Evolutionary conservation across 108 stramenopile species (phyloP).

Genomic region (Chaetoceros tenuissimus): DNA sequence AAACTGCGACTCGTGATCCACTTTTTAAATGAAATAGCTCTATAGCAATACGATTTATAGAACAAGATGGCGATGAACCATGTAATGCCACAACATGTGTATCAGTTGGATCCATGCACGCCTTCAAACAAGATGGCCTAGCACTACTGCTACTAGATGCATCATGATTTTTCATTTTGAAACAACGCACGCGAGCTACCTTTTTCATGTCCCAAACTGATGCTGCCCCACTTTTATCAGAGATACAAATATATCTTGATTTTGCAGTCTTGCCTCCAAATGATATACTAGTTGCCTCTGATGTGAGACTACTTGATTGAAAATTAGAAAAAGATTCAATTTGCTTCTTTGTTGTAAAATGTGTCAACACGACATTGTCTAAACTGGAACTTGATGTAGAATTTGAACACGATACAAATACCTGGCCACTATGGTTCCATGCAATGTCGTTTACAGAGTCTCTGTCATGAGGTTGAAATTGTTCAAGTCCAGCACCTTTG

Average conservation of each 20-base stretch:
- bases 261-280: constrained; percentile 31
- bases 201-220: constrained; percentile 43
- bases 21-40: neutral
- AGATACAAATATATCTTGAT: constrained; percentile 22
- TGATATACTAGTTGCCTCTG: constrained; percentile 13
- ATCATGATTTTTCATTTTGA: constrained; percentile 12
- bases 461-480: constrained; percentile 12
- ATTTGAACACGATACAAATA: constrained; percentile 24
- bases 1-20: neutral
- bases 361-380: constrained; percentile 21
- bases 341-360: constrained; percentile 8
- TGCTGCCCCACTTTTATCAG: constrained; percentile 22
- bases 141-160: constrained; percentile 5
- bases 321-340: constrained; percentile 31
- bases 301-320: constrained; percentile 7
- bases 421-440: constrained; percentile 42
- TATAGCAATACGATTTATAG: neutral
- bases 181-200: constrained; percentile 20
- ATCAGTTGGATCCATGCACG: constrained; percentile 26
- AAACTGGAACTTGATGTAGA: constrained; percentile 10
- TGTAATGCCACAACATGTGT: constrained; percentile 23
- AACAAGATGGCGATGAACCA: constrained; percentile 17
- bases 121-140: neutral
- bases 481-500: neutral
- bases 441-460: constrained; percentile 16